Percentiles rank a stretch among this genome's conserved stretches.
Evolutionary conservation across 2,329 filamentous ascomycete species (phyloP).

Genomic region (Penicillium sumatraense): DNA sequence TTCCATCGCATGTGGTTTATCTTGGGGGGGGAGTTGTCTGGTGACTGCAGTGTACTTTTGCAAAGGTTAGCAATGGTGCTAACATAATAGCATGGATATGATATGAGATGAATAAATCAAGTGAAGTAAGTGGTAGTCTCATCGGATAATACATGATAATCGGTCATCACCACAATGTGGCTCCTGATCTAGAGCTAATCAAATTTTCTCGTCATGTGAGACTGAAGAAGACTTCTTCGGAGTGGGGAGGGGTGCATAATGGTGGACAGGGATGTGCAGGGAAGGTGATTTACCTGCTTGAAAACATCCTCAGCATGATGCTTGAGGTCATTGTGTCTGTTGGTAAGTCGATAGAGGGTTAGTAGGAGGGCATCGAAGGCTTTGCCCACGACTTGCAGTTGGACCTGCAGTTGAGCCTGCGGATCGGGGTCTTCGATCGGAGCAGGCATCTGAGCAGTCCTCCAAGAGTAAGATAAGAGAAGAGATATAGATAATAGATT

Average conservation of each 20-base stretch:
- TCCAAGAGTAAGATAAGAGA: slow-evolving; percentile 27
- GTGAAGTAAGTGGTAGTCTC: slow-evolving; percentile 35
- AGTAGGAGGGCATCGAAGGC: slow-evolving; percentile 49
- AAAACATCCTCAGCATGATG: slow-evolving; percentile 43
- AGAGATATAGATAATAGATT: no score
- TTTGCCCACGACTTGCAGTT: slow-evolving; percentile 42
- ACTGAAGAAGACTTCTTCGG: no score
- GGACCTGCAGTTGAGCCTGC: slow-evolving; percentile 27
- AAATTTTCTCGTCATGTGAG: slow-evolving; percentile 56
- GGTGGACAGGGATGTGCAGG: slow-evolving; percentile 5
- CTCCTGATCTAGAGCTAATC: slow-evolving; percentile 87
- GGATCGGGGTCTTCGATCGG: slow-evolving; percentile 37
- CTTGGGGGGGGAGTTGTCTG: slow-evolving; percentile 24
- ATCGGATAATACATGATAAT: slow-evolving; percentile 63
- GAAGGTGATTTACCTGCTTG: slow-evolving; percentile 42
- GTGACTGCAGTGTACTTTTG: slow-evolving; percentile 26
- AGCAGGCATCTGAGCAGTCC: slow-evolving; percentile 32
- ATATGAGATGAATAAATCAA: slow-evolving; percentile 20
- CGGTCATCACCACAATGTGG: slow-evolving; percentile 66
- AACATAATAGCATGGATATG: no score
- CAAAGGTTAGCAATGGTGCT: slow-evolving; percentile 36
- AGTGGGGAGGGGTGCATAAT: no score
- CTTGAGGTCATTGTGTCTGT: slow-evolving; percentile 45
- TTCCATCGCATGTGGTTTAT: slow-evolving; percentile 34
- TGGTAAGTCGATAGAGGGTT: slow-evolving; percentile 43